Evolutionary conservation across 2,329 filamentous ascomycete species (phyloP).

Genomic region (Penicillium sp.): DNA sequence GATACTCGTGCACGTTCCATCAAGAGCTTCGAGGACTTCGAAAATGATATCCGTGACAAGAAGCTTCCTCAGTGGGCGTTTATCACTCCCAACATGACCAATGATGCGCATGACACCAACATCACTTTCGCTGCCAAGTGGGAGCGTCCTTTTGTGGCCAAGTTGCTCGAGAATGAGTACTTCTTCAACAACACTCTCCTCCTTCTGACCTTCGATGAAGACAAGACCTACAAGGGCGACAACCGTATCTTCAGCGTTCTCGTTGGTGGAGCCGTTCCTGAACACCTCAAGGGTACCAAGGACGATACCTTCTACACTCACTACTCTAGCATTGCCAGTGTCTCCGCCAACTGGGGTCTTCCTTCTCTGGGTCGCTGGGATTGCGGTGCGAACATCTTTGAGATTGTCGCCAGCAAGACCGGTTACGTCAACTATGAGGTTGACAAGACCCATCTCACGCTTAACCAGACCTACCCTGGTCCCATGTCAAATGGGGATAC

Average conservation of each 20-base stretch:
- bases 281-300: conserved; percentile 61
- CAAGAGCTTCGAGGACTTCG: conserved; percentile 72
- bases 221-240: conserved; percentile 63
- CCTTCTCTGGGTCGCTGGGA: conserved; percentile 70
- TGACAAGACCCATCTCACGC: conserved; percentile 44
- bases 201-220: conserved; percentile 82
- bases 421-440: conserved; percentile 52
- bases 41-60: conserved; percentile 61
- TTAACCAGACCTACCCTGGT: conserved; percentile 57
- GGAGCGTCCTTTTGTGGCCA: conserved; percentile 66
- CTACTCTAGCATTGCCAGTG: conserved; percentile 68
- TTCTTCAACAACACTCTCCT: conserved; percentile 77
- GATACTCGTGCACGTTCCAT: conserved; percentile 62
- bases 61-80: conserved; percentile 68
- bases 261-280: conserved; percentile 70
- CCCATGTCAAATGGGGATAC: conserved; percentile 29
- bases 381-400: conserved; percentile 68
- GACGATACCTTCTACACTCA: conserved; percentile 72
- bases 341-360: conserved; percentile 67
- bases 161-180: conserved; percentile 64
- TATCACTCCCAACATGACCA: conserved; percentile 31
- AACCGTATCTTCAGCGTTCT: conserved; percentile 71
- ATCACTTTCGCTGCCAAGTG: conserved; percentile 68
- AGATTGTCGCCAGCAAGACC: conserved; percentile 59
- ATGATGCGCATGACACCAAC: conserved; percentile 70